Conservation (phyloP, 176 grass and related monocot genomes). For the Zea mays region Zm-B73-REFERENCE-NAM-5.0 NC_050098.1:99949501-99950000, state of each 20-base stretch:
- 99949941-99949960: conserved; percentile 79
- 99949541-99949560: conserved; percentile 25
- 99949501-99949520: conserved; percentile 45
- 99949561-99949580: conserved; percentile 24
- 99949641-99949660: conserved; percentile 35
- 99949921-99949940: conserved; percentile 93
- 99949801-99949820: conserved; percentile 75
- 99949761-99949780: conserved; percentile 88
- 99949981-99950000: conserved; percentile 97
- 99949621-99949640: conserved; percentile 33
- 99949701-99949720: conserved; percentile 95
- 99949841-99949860: conserved; percentile 98
- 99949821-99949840: conserved; percentile 93
- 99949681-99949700: conserved; percentile 96
- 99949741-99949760: conserved; percentile 96
- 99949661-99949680: conserved; percentile 85
- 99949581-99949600: conserved; percentile 61
- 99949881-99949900: conserved; percentile 95
- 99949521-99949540: conserved; percentile 56
- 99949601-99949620: conserved; percentile 31
- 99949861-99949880: conserved; percentile 99
- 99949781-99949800: conserved; percentile 97
- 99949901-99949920: conserved; percentile 96
- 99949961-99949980: conserved; percentile 99
- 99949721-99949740: conserved; percentile 98